Base-by-base conservation (phyloP, 441 rosid species). In the Gossypium lobatum region DNA sequence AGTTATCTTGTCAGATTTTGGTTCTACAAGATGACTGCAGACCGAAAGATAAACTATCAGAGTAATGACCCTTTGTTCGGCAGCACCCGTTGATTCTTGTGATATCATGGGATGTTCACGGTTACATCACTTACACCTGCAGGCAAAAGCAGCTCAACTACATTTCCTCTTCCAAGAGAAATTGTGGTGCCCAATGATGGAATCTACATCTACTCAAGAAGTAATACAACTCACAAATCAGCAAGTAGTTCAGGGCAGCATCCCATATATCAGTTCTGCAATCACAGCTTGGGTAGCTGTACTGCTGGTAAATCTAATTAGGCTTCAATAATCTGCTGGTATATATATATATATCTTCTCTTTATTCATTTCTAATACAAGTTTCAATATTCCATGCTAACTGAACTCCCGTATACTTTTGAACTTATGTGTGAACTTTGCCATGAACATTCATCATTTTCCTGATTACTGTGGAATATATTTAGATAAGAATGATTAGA, bases 11-110 rank as follows among this genome's bases (percentile, higher is more conserved):
- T 64, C 85, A 91, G 90, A 83, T 85, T 65, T 78, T 71, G 65
- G 85, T 86, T 72, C 77, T 83, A 59, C 88, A 62, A 77, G 81
- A 82, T 78, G 88, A 89, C 13, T 25, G 54, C 65, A 57, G 83
- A 86, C 80, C 73, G 73, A 85, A 34, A 84, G 78, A 76, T 73
- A 71, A 80, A 78, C 71, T 76, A 58, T 60, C 76, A 75, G 42
- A 82, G 72, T 54, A 73, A 77, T 72, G 81, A 78, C 62, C 72
- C 72, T 73, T 65, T 69, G 72, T 77, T 75, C 63, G 82, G 77
- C 34, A 79, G 74, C 14, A 69, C 88, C 88, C 57, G 77, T 88
- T 53, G 83, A 85, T 80, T 85, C 85, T 77, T 62, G 52, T 73
- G 76, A 62, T 70, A 23, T 59, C 48, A 61, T 37, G 57, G 76